These are phyloP conservation scores for Penicillium bovifimosum DNA, from an alignment of 495 filamentous ascomycete species.

Conservation along the genomic window DNA sequence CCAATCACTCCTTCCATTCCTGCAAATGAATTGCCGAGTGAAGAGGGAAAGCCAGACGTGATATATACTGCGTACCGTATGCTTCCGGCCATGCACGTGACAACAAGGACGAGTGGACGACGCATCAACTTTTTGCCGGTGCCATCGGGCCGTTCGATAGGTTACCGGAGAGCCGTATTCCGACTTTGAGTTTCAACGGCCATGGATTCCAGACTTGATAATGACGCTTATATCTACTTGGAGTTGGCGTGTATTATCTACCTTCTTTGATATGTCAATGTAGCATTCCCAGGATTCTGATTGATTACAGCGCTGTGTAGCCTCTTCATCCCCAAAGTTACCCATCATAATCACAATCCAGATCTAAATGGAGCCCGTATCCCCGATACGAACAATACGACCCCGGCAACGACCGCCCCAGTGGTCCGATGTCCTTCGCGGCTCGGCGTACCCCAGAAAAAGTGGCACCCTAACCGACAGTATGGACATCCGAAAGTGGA, in stretches of 20 bases:
- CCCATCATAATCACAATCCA: background rate
- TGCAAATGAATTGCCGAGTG: too few relatives aligned
- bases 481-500: slow-evolving; percentile 1
- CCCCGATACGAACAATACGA: slow-evolving; percentile 2
- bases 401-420: slow-evolving; percentile 2
- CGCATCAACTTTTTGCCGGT: background rate
- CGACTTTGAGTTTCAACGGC: background rate
- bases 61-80: too few relatives aligned
- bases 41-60: too few relatives aligned
- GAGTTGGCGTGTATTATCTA: background rate
- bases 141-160: too few relatives aligned
- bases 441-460: slow-evolving; percentile 1
- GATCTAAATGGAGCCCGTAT: background rate
- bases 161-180: background rate
- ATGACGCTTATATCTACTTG: background rate
- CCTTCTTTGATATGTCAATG: background rate
- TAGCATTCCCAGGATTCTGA: too few relatives aligned
- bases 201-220: background rate
- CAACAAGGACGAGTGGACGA: too few relatives aligned
- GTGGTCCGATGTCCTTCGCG: slow-evolving; percentile 3
- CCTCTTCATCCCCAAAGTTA: background rate
- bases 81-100: slow-evolving; percentile 2
- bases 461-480: slow-evolving; percentile 1
- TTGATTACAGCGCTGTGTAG: too few relatives aligned
- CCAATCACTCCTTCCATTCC: too few relatives aligned